Evolutionary conservation across 495 filamentous ascomycete genomes (phyloP).

Genomic region (Hypoxylon fuscum): DNA sequence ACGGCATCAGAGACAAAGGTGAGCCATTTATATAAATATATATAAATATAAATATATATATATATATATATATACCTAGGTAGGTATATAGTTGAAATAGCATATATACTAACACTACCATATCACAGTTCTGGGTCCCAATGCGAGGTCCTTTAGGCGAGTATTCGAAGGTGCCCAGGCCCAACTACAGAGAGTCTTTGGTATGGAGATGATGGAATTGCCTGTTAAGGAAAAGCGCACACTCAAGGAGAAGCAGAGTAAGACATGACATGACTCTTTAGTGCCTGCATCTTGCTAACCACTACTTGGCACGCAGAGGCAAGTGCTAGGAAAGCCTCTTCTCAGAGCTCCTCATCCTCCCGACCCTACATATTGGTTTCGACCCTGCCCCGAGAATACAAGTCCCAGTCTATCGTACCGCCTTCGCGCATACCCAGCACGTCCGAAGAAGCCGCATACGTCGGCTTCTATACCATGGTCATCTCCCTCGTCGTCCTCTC

Average conservation of each 20-base stretch:
- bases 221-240: slow-evolving; percentile 81
- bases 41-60: not conserved
- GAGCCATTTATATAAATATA: not conserved
- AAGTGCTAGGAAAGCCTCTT: slow-evolving; percentile 53
- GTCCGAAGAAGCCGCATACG: slow-evolving; percentile 77
- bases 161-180: slow-evolving; percentile 75
- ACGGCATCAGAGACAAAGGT: slow-evolving; percentile 82
- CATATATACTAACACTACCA: too few relatives aligned
- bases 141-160: slow-evolving; percentile 69
- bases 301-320: slow-evolving; percentile 30
- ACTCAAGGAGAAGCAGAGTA: slow-evolving; percentile 74
- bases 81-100: too few relatives aligned
- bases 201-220: slow-evolving; percentile 87
- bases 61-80: too few relatives aligned
- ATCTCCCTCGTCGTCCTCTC: slow-evolving; percentile 75
- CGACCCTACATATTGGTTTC: slow-evolving; percentile 81
- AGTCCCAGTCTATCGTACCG: slow-evolving; percentile 68
- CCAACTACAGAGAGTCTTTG: slow-evolving; percentile 71
- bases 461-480: slow-evolving; percentile 80
- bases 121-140: slow-evolving; percentile 59
- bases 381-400: slow-evolving; percentile 71
- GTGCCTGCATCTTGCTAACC: slow-evolving; percentile 25
- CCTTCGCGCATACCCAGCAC: slow-evolving; percentile 72
- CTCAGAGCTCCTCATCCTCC: slow-evolving; percentile 58
- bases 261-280: slow-evolving; percentile 36